Evolutionary conservation across 2,329 filamentous ascomycete species (phyloP), one percentile per base, ranked within the genome.

Genomic region (Zymoseptoria ardabiliae): DNA sequence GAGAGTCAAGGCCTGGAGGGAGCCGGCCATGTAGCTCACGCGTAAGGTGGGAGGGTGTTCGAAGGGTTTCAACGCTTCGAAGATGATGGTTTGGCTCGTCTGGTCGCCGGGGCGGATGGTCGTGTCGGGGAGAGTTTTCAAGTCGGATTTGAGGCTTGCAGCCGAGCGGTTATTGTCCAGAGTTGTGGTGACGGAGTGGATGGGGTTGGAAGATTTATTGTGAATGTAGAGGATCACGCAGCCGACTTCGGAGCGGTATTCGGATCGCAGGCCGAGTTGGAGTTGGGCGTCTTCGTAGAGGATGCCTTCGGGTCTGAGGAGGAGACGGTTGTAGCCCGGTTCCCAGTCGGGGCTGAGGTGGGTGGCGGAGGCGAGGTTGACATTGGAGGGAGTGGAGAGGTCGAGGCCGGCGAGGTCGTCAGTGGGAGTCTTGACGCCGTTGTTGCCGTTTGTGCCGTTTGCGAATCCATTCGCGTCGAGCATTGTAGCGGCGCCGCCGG

Each of bases 311-410:
- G 88, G 77, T 57, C 82, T 82, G 54, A 96, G 84, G 66, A 96
- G 81, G 17, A 99, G 79, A 56, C 86, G 85, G 70, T 93, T 90
- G 76, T 89, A 97, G 7, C 95, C 94, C 64, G 85, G 81, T 70
- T 97, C 90, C 94, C 94, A 99, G 55, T 93, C 91, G 3, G 94
- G 94, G 35, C 91, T 96, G 60, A 99, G 78, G 78, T 97, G 92
- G 11, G 90, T 90, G 11, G 92, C 91, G 68, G 90, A 95, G 41
- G 94, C 94, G 59, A 97, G 82, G 70, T 99, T 99, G 0, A 90
- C 90, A 7, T 83, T 77, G 69, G 82, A 82, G 59, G 81, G 77
- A 10, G 81, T 78, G 41, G 86, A 77, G 79, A 97, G 83, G 72
- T 97, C 90, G 25, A 99, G 80, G 2, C 93, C 93, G 45, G 86